These are phyloP conservation scores for Monilinia laxa DNA, from an alignment of 2,329 filamentous ascomycete species.

Conservation along the genomic window DNA sequence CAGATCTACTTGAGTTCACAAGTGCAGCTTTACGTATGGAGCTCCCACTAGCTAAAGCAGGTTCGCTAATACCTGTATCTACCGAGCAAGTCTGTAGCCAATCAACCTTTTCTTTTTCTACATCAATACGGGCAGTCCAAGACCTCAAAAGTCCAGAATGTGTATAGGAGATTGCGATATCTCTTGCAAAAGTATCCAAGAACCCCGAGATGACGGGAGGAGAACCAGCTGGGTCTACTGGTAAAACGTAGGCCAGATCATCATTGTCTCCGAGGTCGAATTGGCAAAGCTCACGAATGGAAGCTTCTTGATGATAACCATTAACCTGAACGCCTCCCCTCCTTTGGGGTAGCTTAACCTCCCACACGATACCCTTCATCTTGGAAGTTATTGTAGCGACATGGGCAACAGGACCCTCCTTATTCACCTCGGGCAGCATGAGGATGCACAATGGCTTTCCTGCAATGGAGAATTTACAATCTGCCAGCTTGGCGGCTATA, in stretches of 20 bases:
- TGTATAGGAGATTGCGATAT: slow-evolving; percentile 84
- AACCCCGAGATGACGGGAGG: slow-evolving; percentile 71
- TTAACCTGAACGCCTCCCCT: slow-evolving; percentile 30
- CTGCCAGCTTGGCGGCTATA: slow-evolving; percentile 58
- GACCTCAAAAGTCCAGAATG: slow-evolving; percentile 72
- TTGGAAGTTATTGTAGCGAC: slow-evolving; percentile 81
- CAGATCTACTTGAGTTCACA: slow-evolving; percentile 70
- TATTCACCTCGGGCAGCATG: slow-evolving; percentile 64
- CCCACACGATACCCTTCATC: slow-evolving; percentile 79
- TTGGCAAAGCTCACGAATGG: slow-evolving; percentile 65
- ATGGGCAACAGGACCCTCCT: slow-evolving; percentile 56
- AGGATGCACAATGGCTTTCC: slow-evolving; percentile 80
- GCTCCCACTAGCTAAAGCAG: slow-evolving; percentile 79
- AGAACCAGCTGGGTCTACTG: slow-evolving; percentile 83
- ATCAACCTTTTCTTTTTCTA: slow-evolving; percentile 59
- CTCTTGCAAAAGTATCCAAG: slow-evolving; percentile 80
- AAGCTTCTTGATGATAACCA: slow-evolving; percentile 35
- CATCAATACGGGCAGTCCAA: slow-evolving; percentile 77
- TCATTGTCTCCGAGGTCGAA: slow-evolving; percentile 65
- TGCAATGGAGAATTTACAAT: slow-evolving; percentile 55
- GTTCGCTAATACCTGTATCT: slow-evolving; percentile 71
- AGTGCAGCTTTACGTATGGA: slow-evolving; percentile 84
- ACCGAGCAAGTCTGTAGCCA: slow-evolving; percentile 82
- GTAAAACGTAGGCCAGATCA: slow-evolving; percentile 67
- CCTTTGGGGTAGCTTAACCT: slow-evolving; percentile 61